These are phyloP conservation scores for Cladosporium sp. DNA, from an alignment of 2,329 filamentous ascomycete genomes.

Conservation along the genomic window DNA sequence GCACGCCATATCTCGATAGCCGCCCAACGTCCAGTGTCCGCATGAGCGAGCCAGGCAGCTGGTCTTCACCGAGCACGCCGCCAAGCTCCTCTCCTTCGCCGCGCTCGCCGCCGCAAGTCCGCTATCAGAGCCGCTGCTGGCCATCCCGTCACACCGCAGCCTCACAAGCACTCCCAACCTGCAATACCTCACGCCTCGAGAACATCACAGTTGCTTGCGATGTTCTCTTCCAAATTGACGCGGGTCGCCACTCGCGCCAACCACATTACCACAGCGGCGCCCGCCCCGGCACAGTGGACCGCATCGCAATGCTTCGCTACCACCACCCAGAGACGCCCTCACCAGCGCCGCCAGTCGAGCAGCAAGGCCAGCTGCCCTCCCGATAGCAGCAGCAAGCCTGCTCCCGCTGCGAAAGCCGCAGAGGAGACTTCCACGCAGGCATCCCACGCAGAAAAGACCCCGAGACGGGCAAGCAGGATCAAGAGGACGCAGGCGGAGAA, in stretches of 20 bases:
- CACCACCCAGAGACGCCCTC: conserved; percentile 28
- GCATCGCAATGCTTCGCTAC: conserved; percentile 30
- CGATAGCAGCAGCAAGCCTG: conserved; percentile 30
- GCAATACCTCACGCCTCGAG: not conserved
- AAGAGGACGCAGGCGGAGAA: conserved; percentile 20
- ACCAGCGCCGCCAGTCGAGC: conserved; percentile 48
- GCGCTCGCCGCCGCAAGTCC: not conserved
- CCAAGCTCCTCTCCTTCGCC: conserved; percentile 3
- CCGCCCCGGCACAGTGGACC: conserved; percentile 24
- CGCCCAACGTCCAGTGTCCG: conserved; percentile 1
- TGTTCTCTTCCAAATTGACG: conserved; percentile 31
- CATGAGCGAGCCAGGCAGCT: not conserved
- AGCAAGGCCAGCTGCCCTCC: conserved; percentile 49
- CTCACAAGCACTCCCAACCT: not conserved
- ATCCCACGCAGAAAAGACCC: conserved; percentile 6
- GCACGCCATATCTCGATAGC: conserved; percentile 9
- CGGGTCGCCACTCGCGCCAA: conserved; percentile 29
- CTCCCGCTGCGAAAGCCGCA: conserved; percentile 19
- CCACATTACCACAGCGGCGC: conserved; percentile 24
- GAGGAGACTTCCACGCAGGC: conserved; percentile 10
- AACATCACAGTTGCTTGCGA: conserved; percentile 14
- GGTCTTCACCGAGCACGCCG: not conserved
- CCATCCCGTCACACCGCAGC: conserved; percentile 1
- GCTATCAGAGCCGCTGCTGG: not conserved
- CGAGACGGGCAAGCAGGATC: conserved; percentile 15